Evolutionary conservation across 768 basidiomycete species (phyloP), one percentile per base, ranked within the genome.

Genomic region (Kwoniella sp.): DNA sequence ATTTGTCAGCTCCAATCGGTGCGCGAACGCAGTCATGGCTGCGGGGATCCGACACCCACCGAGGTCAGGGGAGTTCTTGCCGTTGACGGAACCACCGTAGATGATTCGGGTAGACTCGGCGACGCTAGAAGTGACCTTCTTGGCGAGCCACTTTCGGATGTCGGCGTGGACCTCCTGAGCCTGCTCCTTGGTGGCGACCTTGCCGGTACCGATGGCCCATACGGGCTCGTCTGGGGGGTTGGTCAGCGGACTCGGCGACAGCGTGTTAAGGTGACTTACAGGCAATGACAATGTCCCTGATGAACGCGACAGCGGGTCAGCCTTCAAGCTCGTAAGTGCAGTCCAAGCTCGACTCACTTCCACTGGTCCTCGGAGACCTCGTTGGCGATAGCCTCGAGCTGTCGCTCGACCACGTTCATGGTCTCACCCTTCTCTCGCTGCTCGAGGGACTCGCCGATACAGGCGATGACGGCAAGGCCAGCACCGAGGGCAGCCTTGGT

Each of bases 161-260:
- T 85, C 82, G 32, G 80, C 81, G 69, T 99, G 95, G 2, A 88
- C 83, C 34, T 91, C 87, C 76, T 98, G 93, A 1, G 95, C 95
- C 78, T 96, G 87, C 32, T 53, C 42, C 41, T 87, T 79, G 27
- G 88, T 88, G 38, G 93, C 93, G 46, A 95, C 92, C 74, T 87
- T 93, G 59, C 93, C 93, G 11, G 93, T 96, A 40, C 95, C 95
- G 73, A 98, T 98, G 28, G 95, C 93, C 93, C 95, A 98, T 15
- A 98, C 69, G 34, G 69, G 73, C 50, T 72, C 71, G 60, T 71
- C 60, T 62, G 36, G 12, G 26, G 8, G 11, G 12, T 23, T 19
- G 1, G 17, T 43, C 41, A 52, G 50, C 42, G 34, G 17, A 0
- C 25, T 33, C 22, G 29, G 28, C 32, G 5, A 25, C 10, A 9